Percentiles rank a stretch among this genome's conserved stretches.
Conservation (phyloP, 306 rosid genomes). For the Prunus kanzakura region DNA sequence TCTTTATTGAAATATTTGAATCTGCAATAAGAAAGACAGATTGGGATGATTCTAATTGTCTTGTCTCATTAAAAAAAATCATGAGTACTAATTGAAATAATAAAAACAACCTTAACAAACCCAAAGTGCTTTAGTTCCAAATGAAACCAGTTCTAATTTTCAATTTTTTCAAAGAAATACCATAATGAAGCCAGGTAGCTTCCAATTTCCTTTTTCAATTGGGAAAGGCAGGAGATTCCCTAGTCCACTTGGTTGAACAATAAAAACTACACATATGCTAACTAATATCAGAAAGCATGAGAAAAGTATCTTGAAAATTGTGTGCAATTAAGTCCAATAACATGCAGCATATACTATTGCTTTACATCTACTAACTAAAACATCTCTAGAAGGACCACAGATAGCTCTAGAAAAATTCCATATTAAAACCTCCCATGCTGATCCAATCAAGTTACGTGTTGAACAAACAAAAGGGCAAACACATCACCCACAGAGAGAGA, state of each 20-base stretch:
- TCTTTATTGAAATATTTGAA: too few species aligned
- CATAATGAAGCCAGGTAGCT: not conserved
- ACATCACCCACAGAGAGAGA: not conserved
- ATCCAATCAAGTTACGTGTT: constrained; percentile 14
- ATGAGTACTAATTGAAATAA: too few species aligned
- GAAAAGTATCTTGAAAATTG: not conserved
- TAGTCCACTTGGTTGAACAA: not conserved
- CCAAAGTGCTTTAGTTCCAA: too few species aligned
- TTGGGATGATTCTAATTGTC: too few species aligned
- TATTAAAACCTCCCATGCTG: not conserved
- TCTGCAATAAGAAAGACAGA: too few species aligned
- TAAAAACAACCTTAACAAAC: too few species aligned
- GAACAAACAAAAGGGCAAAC: constrained; percentile 11
- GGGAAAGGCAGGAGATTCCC: not conserved
- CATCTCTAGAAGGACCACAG: constrained; percentile 23
- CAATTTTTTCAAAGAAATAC: too few species aligned
- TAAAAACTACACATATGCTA: not conserved
- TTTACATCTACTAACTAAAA: not conserved
- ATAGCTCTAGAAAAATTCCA: not conserved
- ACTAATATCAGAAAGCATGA: not conserved
- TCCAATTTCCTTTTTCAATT: too few species aligned
- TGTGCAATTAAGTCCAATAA: not conserved
- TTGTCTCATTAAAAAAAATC: too few species aligned
- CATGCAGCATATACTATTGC: not conserved
- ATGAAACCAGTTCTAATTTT: too few species aligned